These are phyloP conservation scores for Fusarium sp. DNA, from an alignment of 2,329 filamentous ascomycete genomes.

Conservation along the genomic window DNA sequence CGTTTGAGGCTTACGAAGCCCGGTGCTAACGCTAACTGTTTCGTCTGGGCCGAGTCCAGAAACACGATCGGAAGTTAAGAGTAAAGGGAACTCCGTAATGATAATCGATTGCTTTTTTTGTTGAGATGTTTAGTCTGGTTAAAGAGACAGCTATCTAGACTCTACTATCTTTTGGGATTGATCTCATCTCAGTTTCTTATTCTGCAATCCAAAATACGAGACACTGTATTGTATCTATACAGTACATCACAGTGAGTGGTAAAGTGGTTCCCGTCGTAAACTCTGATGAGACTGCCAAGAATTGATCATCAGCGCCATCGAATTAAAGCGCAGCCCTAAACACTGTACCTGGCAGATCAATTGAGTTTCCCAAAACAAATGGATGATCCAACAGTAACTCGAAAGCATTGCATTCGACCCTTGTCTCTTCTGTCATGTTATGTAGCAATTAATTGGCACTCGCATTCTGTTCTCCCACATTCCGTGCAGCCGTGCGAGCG, in stretches of 20 bases:
- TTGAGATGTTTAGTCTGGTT: not conserved
- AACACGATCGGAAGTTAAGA: conserved; percentile 4
- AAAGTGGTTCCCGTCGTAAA: conserved; percentile 1
- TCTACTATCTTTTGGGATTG: not conserved
- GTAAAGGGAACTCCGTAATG: not conserved
- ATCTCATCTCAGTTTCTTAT: not conserved
- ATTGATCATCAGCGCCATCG: conserved; percentile 28
- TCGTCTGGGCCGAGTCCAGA: conserved; percentile 1
- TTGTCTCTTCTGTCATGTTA: conserved; percentile 13
- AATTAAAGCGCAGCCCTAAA: conserved; percentile 20
- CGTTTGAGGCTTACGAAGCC: conserved; percentile 8
- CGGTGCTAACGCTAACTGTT: conserved; percentile 8
- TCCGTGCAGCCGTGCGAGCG: conserved; percentile 16
- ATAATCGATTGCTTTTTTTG: not conserved
- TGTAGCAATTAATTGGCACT: conserved; percentile 29
- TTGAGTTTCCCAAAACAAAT: conserved; percentile 20
- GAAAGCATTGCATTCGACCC: conserved; percentile 20
- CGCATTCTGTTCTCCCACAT: conserved; percentile 32
- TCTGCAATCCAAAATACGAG: conserved; percentile 2
- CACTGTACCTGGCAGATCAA: conserved; percentile 30
- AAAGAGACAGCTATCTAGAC: not conserved
- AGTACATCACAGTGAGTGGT: not conserved
- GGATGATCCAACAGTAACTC: not conserved
- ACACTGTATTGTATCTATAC: not conserved
- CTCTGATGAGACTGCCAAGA: conserved; percentile 31